Conservation (phyloP, 83 land plant species). For the Picea mariana region DNA sequence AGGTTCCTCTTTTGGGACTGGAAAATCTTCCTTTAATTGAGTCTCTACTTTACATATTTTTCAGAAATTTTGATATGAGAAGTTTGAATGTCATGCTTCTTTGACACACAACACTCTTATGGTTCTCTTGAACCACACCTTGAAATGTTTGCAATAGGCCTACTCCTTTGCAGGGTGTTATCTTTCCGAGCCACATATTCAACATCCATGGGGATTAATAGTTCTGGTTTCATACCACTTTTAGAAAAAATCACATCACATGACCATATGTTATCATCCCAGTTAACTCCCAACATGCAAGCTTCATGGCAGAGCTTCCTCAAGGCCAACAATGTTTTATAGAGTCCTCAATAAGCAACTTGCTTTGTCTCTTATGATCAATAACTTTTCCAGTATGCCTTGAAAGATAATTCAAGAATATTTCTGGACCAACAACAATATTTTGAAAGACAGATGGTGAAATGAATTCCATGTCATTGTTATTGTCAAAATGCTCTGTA, state of each 20-base stretch:
- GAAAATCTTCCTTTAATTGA: too few relatives aligned
- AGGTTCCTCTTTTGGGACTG: too few relatives aligned
- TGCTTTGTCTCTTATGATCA: neutral
- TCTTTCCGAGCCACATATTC: neutral
- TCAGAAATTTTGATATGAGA: neutral
- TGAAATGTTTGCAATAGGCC: neutral
- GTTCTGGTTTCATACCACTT: neutral
- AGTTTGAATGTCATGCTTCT: too few relatives aligned
- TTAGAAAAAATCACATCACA: neutral
- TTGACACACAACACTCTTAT: neutral
- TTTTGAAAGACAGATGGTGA: neutral
- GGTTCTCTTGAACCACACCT: neutral
- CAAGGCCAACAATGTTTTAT: neutral
- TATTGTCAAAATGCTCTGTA: constrained; percentile 1
- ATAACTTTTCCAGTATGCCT: neutral
- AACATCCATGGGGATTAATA: neutral
- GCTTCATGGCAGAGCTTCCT: constrained; percentile 2
- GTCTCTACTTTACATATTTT: neutral
- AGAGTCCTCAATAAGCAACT: neutral
- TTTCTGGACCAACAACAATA: constrained; percentile 1
- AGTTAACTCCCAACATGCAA: neutral
- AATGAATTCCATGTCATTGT: neutral
- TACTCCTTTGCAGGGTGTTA: neutral
- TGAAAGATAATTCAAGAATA: constrained; percentile 1
- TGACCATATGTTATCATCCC: neutral